A percentile compares a stretch with the other conserved stretches of the same genome.
These are phyloP conservation scores for Sporobolomyces phaffii DNA, from an alignment of 768 basidiomycete genomes.

Conservation along the genomic window DNA sequence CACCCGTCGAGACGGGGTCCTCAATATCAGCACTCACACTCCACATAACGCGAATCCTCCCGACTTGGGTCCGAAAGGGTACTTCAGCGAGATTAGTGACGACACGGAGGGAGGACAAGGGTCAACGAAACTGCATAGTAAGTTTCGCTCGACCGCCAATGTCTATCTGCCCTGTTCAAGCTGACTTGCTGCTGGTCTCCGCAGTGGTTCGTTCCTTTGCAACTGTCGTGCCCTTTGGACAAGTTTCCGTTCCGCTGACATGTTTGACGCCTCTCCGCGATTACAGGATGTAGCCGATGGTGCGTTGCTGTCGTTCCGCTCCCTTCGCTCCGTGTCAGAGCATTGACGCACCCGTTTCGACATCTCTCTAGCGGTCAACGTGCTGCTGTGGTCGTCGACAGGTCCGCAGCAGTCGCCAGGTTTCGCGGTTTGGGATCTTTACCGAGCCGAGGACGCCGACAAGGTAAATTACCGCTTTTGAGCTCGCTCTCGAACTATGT, in stretches of 20 bases:
- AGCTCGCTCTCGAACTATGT: no score
- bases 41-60: conserved; percentile 70
- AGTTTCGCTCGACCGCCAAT: conserved; percentile 54
- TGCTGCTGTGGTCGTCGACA: conserved; percentile 73
- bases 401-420: conserved; percentile 54
- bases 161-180: neutral
- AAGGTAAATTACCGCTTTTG: conserved; percentile 41
- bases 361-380: conserved; percentile 60
- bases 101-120: conserved; percentile 67
- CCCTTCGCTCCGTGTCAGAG: no score
- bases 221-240: neutral
- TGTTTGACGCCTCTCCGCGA: neutral
- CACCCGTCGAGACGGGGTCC: conserved; percentile 79
- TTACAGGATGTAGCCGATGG: conserved; percentile 37
- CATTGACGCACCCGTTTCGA: neutral
- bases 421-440: conserved; percentile 87
- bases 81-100: conserved; percentile 56
- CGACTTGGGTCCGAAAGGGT: conserved; percentile 64
- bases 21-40: conserved; percentile 85
- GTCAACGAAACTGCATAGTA: conserved; percentile 84
- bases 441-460: conserved; percentile 71
- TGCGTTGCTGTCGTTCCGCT: neutral
- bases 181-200: neutral
- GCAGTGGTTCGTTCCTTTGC: neutral
- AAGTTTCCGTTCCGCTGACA: neutral